Base-by-base conservation (phyloP, 2,329 filamentous ascomycete genomes). In the Plectosphaerella cucumerina region DNA sequence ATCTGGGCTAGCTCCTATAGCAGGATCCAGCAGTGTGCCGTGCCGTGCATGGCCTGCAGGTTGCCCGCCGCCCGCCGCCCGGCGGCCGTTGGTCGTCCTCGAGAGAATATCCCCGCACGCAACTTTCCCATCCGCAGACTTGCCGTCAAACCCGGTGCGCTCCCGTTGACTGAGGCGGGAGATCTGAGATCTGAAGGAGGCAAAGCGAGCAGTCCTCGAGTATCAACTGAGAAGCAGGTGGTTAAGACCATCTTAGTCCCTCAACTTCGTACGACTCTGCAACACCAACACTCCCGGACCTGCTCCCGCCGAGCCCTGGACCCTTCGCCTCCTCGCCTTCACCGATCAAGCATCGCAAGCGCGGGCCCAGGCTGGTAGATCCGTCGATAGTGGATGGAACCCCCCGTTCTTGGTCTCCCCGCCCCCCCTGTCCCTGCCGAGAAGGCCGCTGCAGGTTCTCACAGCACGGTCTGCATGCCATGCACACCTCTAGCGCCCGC, bases 401-500 rank as follows among this genome's bases (percentile, higher is more conserved):
- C 56, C 59, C 59, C 62, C 60, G 62, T 44, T 26, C 48, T 34
- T 33, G 17, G 42, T 46, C 48, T 48, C 6, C 34, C 26, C 43
- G 34, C 51, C 44, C n/a, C n/a, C n/a, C 48, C 46, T 42, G 37
- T 18, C n/a, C 52, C 48, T 53, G 48, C 53, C 46, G 52, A 55
- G 45, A 22, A 52, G 41, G 47, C 39, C 31, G 33, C 21, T 20
- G 46, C 44, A 49, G 43, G 51, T 42, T 44, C 47, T 23, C 44
- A 47, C 42, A 49, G 45, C 42, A 49, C 56, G 49, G 44, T 49
- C 49, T 52, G 51, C 52, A 53, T 50, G 48, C 37, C 51, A 56
- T 48, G 54, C 57, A 59, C 56, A 53, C 55, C 56, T 59, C 56
- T 60, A 61, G 61, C 61, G 59, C 58, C 57, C 56, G 58, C 58